Evolutionary conservation across 73 alveolate genomes (phyloP), one percentile per base, ranked within the genome.

Genomic region (Tetrahymena borealis): DNA sequence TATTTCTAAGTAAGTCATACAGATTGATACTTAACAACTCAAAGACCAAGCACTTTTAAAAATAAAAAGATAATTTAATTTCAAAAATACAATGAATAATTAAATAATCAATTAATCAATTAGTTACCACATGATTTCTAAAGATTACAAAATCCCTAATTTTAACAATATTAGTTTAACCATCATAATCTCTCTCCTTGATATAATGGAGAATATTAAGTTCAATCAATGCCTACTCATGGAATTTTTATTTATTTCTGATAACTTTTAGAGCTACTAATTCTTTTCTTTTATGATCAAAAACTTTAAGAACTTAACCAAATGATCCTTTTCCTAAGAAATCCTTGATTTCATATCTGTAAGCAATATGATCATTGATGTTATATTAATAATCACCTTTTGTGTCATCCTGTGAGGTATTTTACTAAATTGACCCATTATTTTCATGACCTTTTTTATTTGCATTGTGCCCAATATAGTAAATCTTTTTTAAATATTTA

Each of bases 301-400:
- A 94, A 18, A 99, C 98, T 95, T 98, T 91, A 1, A 97, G 91
- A 7, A 98, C 99, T 91, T 98, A 98, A n/a, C 99, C 99, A 94
- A 98, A 98, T 11, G 99, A 95, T 0, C 99, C 99, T 90, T 95
- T 93, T 7, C 99, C 99, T n/a, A 98, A 96, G 40, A 96, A 37
- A 33, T 94, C 94, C 28, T 97, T 41, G 78, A 98, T 95, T 94
- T 98, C 99, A 96, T 98, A 98, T 93, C 99, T 91, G 94, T 96
- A 98, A 90, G 94, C 94, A 37, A 98, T 95, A 94, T 98, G 99
- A 79, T 98, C 99, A 78, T 98, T 98, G 40, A 91, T 92, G 35
- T 93, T 95, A 32, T 94, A 91, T 24, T 92, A 91, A 90, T 98
- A 98, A 79, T 98, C 99, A 32, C 99, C 99, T 78, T 97, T 96